These are phyloP conservation scores for Macrolepiota dolichaula DNA, from an alignment of 768 basidiomycete genomes.

Conservation along the genomic window DNA sequence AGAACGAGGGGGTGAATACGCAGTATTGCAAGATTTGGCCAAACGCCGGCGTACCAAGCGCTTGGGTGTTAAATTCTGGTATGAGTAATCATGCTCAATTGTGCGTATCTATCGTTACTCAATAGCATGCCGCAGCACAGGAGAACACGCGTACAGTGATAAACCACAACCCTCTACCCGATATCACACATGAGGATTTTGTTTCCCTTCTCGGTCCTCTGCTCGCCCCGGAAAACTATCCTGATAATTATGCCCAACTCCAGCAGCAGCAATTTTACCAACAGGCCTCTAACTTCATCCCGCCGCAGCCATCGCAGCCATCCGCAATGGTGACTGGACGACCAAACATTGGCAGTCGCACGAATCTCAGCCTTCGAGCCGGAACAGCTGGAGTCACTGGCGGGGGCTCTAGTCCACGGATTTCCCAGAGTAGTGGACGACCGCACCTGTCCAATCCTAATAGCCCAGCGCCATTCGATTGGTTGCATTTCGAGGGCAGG, in stretches of 20 bases:
- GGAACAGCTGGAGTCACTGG: not conserved
- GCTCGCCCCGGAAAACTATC: conserved; percentile 78
- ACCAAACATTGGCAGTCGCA: not conserved
- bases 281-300: conserved; percentile 32
- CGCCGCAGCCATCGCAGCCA: conserved; percentile 29
- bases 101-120: conserved; percentile 5
- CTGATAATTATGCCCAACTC: conserved; percentile 27
- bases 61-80: conserved; percentile 81
- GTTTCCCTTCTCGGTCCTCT: conserved; percentile 77
- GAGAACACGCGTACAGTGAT: conserved; percentile 65
- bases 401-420: conserved; percentile 24
- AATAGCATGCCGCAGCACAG: conserved; percentile 37
- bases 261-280: conserved; percentile 24
- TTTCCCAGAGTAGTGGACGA: conserved; percentile 26
- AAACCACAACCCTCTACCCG: conserved; percentile 86
- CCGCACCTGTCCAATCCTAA: conserved; percentile 37
- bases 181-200: conserved; percentile 85
- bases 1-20: conserved; percentile 64
- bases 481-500: conserved; percentile 84
- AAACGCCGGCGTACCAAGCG: conserved; percentile 68
- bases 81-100: conserved; percentile 14
- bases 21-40: conserved; percentile 74
- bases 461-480: conserved; percentile 79
- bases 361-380: conserved; percentile 5
- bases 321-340: conserved; percentile 13